Base-by-base conservation (phyloP, 768 basidiomycete species). In the Galerina marginata region DNA sequence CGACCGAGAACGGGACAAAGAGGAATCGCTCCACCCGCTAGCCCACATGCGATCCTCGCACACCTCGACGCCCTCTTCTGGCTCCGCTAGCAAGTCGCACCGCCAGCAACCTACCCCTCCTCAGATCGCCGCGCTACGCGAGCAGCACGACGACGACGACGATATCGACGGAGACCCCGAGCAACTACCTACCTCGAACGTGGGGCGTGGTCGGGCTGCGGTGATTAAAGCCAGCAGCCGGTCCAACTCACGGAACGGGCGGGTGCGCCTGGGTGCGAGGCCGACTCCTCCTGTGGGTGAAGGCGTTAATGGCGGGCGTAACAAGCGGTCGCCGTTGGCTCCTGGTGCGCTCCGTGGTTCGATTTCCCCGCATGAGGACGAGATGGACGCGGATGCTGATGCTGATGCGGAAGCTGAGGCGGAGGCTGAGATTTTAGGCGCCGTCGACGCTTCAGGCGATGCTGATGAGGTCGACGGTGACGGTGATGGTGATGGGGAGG, bases 391-490 rank as follows among this genome's bases (percentile, higher is more conserved):
- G 20, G 67, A 69, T 39, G 72, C 67, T 15, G 72, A 71, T 39
- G 71, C 68, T 3, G 73, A 74, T 48, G 65, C 68, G 4, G 69
- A 64, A n/a, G 64, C 69, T 33, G 66, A 62, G 29, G 67, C 71
- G 0, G 80, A 81, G 55, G 75, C 81, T 0, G 82, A 84, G 59
- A 66, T 71, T 23, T 26, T 71, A 53, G 66, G 62, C 59, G 68
- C 69, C 20, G 65, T 66, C 11, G 75, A 74, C 9, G 60, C 63
- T 12, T 52, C 63, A 48, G 60, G 56, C 38, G 68, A 61, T 12
- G 61, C 51, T 2, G 72, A 69, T 37, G 65, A 60, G 6, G 57
- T 63, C 14, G 70, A 70, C 44, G 64, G 50, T 23, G 71, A 70
- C 23, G 69, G 59, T 15, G 72, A 70, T 42, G 73, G 58, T 40